These are phyloP conservation scores for Camellia japonica DNA, from an alignment of 148 eudicot species.

Conservation along the genomic window DNA sequence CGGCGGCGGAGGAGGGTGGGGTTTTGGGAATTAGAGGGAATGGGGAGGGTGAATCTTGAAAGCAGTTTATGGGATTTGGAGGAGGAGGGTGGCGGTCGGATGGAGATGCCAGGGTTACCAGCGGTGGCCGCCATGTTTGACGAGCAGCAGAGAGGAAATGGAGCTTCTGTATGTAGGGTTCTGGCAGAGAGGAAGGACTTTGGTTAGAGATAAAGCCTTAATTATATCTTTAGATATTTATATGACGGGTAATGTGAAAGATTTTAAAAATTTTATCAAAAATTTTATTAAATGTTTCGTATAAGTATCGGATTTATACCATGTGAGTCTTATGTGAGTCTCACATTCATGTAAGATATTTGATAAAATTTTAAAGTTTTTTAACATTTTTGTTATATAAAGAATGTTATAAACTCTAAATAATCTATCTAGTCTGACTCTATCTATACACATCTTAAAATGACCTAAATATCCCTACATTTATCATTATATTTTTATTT, in stretches of 20 bases:
- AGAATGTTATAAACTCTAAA: too few relatives aligned
- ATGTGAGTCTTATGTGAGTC: too few relatives aligned
- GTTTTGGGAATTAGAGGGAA: conserved; percentile 6
- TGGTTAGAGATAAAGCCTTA: neutral
- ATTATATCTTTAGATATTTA: too few relatives aligned
- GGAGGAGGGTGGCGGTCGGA: neutral
- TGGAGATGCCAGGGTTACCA: conserved; percentile 17
- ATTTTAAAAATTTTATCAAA: too few relatives aligned
- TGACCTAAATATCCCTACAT: neutral
- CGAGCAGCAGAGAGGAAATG: neutral
- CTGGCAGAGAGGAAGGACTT: neutral
- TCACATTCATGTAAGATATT: too few relatives aligned
- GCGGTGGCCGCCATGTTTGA: conserved; percentile 34
- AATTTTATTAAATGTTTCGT: too few relatives aligned
- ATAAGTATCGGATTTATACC: too few relatives aligned
- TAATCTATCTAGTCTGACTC: too few relatives aligned
- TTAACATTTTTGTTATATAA: too few relatives aligned
- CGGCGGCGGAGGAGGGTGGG: conserved; percentile 19
- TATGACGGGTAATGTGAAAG: too few relatives aligned
- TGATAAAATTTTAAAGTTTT: too few relatives aligned
- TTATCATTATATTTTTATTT: too few relatives aligned
- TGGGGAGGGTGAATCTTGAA: conserved; percentile 21
- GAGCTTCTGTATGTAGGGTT: neutral
- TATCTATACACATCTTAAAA: neutral
- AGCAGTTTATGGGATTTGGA: neutral